phyloP scores from a whole-genome alignment of 805 yeast genomes.

The Hanseniaspora mollemarum region DNA sequence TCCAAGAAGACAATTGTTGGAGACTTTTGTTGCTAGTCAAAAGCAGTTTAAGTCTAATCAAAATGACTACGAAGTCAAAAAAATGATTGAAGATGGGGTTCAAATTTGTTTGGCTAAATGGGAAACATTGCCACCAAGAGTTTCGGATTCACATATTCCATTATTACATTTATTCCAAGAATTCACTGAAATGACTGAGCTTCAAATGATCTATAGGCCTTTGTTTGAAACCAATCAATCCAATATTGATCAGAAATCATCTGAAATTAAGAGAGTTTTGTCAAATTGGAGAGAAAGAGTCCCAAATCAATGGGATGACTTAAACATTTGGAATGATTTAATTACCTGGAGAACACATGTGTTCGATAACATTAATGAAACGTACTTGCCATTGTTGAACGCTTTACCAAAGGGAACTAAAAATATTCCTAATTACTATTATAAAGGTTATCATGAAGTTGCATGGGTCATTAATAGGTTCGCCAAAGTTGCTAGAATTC shows the following conservation, averaged over 20 bases:
- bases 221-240: constrained; percentile 82
- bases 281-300: constrained; percentile 97
- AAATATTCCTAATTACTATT: constrained; percentile 82
- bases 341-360: constrained; percentile 99
- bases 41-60: constrained; percentile 87
- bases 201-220: constrained; percentile 83
- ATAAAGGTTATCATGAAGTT: constrained; percentile 94
- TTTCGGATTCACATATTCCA: constrained; percentile 76
- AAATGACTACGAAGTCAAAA: constrained; percentile 70
- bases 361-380: constrained; percentile 87
- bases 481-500: constrained; percentile 97
- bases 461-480: constrained; percentile 98
- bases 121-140: constrained; percentile 70
- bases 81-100: constrained; percentile 89
- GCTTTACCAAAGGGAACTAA: constrained; percentile 62
- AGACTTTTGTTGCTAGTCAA: constrained; percentile 84
- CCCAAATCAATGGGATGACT: constrained; percentile 96
- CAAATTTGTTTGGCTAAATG: constrained; percentile 85
- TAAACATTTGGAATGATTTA: constrained; percentile 92
- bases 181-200: constrained; percentile 94
- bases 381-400: constrained; percentile 84
- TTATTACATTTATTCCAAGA: constrained; percentile 91
- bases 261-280: constrained; percentile 83
- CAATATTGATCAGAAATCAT: constrained; percentile 83
- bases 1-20: constrained; percentile 90